Evolutionary conservation across 208 protist species (phyloP).

Genomic region (Leishmania lainsoni): DNA sequence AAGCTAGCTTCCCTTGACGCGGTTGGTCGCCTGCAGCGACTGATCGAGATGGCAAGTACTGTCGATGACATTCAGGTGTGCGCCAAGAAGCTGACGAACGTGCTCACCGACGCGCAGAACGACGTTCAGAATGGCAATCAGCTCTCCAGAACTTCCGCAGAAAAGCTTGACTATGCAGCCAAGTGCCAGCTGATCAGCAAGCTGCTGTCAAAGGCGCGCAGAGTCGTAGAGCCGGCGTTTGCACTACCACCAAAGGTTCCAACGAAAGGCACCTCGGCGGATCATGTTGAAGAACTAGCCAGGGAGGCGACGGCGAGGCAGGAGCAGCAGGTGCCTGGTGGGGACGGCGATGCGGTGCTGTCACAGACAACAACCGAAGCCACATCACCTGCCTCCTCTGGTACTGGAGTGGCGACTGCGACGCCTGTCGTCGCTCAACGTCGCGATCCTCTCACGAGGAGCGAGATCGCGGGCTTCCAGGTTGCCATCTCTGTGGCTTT

Average conservation of each 20-base stretch:
- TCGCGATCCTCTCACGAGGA: constrained; percentile 26
- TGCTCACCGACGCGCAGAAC: constrained; percentile 19
- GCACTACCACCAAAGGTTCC: neutral
- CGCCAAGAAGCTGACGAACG: constrained; percentile 34
- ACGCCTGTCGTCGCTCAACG: neutral
- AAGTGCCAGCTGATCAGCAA: constrained; percentile 80
- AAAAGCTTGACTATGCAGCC: constrained; percentile 44
- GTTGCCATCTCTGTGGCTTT: constrained; percentile 29
- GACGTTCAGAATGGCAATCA: constrained; percentile 6
- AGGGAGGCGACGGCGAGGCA: neutral
- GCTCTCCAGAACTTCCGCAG: neutral
- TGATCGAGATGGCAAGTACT: constrained; percentile 61
- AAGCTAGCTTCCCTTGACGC: constrained; percentile 58
- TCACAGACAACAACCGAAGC: neutral
- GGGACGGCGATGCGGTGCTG: constrained; percentile 1
- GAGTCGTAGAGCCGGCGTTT: constrained; percentile 36
- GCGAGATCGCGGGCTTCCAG: constrained; percentile 46
- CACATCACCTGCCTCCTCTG: neutral
- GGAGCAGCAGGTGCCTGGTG: neutral
- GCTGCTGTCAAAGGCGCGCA: constrained; percentile 79
- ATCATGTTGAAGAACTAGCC: neutral
- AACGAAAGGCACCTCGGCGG: neutral
- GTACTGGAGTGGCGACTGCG: neutral
- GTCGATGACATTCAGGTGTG: constrained; percentile 51
- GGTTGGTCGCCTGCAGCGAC: constrained; percentile 65